phyloP scores from a whole-genome alignment of 164 flowering plant genomes.

The Nelumbo lutea region DNA sequence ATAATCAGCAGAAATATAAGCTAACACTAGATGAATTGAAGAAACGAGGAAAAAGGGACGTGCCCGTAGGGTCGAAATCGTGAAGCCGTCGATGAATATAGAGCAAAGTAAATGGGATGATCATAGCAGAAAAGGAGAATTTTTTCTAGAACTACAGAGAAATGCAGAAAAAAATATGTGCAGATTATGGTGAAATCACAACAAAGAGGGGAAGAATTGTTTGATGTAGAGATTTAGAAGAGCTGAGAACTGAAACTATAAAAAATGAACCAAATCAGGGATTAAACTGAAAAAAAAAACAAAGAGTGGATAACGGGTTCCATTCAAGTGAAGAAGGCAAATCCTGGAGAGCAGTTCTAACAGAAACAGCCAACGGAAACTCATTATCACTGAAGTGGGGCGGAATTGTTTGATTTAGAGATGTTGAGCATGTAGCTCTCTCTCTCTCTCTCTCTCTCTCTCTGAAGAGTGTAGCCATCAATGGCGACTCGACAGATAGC shows the following conservation, averaged over 20 bases:
- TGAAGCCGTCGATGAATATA: not conserved
- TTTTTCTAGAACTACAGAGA: not conserved
- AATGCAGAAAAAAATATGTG: not conserved
- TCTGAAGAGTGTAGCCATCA: not conserved
- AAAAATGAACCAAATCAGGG: too few relatives aligned
- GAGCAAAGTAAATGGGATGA: too few relatives aligned
- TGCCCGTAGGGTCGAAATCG: not conserved
- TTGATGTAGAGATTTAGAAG: too few relatives aligned
- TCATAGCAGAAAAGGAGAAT: not conserved
- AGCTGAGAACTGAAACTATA: too few relatives aligned
- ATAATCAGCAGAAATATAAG: not conserved
- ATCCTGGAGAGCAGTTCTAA: not conserved
- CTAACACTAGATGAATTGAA: not conserved
- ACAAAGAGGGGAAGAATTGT: too few relatives aligned
- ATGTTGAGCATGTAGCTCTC: not conserved
- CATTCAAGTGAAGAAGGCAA: not conserved
- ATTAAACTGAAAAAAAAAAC: too few relatives aligned
- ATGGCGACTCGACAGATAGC: too few relatives aligned
- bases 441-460: not conserved
- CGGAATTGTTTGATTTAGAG: not conserved
- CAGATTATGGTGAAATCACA: not conserved
- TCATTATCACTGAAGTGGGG: not conserved
- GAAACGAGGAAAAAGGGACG: not conserved
- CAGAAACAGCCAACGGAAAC: not conserved
- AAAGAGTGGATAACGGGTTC: not conserved